These are phyloP conservation scores for Gossypium mustelinum DNA, from an alignment of 345 rosid species.

Conservation along the genomic window DNA sequence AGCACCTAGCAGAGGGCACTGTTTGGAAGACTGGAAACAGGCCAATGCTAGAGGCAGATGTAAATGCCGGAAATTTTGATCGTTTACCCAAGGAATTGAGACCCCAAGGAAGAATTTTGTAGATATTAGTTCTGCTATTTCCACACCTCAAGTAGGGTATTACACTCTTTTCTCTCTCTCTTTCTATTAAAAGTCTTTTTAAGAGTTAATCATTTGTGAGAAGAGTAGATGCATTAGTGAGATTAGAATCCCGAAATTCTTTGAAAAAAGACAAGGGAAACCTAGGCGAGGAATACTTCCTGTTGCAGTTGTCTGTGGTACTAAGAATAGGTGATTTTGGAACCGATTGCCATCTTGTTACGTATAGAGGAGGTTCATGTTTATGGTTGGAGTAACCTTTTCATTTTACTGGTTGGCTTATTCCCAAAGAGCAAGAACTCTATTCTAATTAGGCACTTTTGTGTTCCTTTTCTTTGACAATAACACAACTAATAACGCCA, in stretches of 20 bases:
- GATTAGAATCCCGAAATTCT: not conserved
- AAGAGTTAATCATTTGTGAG: not conserved
- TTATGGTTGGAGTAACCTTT: not conserved
- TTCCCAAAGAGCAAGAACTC: not conserved
- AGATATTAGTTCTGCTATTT: not conserved
- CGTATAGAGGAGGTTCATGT: not conserved
- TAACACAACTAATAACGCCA: not conserved
- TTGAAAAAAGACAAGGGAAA: not conserved
- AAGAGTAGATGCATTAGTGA: not conserved
- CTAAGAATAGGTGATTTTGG: not conserved
- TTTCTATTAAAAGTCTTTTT: not conserved
- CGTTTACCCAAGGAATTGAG: conserved; percentile 64
- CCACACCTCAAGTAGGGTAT: not conserved
- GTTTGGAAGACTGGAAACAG: conserved; percentile 65
- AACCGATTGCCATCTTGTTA: not conserved
- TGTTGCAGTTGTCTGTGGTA: not conserved
- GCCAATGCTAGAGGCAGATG: conserved; percentile 69
- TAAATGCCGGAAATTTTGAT: conserved; percentile 63
- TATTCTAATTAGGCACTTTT: not conserved
- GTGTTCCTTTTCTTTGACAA: not conserved
- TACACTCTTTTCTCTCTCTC: not conserved
- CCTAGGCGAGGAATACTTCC: not conserved
- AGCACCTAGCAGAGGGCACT: conserved; percentile 80
- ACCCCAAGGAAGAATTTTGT: conserved; percentile 63
- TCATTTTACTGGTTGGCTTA: not conserved